Percentiles rank a stretch among this genome's conserved stretches.
phyloP scores from a whole-genome alignment of 257 asterid genomes.

The Nicotiana knightiana region DNA sequence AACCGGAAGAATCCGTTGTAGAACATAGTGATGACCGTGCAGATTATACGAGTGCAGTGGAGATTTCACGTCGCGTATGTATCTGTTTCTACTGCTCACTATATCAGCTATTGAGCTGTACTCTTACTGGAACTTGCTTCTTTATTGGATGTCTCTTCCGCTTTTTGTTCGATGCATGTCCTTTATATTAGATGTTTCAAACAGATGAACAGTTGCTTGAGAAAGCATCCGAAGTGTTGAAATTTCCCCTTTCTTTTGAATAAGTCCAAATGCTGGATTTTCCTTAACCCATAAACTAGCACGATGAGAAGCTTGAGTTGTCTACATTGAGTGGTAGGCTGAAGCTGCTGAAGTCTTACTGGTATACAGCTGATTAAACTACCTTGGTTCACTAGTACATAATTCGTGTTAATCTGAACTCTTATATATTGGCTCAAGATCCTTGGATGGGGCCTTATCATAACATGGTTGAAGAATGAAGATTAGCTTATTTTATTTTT shows the following conservation, averaged over 20 bases:
- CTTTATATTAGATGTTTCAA: neutral
- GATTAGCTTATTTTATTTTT: too few relatives aligned
- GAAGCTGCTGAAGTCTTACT: neutral
- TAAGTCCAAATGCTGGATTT: too few relatives aligned
- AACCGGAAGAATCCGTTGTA: constrained; percentile 35
- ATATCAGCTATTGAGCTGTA: constrained; percentile 2
- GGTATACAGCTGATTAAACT: neutral
- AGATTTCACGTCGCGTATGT: constrained; percentile 60
- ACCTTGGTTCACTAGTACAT: neutral
- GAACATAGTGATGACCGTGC: constrained; percentile 39
- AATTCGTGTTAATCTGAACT: neutral
- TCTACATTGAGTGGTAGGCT: neutral
- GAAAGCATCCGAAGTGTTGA: too few relatives aligned
- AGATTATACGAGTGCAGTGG: constrained; percentile 50
- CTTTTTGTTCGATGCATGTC: neutral
- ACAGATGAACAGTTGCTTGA: too few relatives aligned
- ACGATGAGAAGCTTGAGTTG: neutral
- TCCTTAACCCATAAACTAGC: too few relatives aligned
- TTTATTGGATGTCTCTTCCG: neutral
- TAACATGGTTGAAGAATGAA: too few relatives aligned
- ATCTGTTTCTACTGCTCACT: constrained; percentile 8
- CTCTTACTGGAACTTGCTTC: constrained; percentile 3
- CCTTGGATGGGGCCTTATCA: too few relatives aligned
- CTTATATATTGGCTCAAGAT: neutral
- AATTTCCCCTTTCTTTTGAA: too few relatives aligned